Conservation (phyloP, 208 protist species). For the Blastocrithidia nonstop region DNA sequence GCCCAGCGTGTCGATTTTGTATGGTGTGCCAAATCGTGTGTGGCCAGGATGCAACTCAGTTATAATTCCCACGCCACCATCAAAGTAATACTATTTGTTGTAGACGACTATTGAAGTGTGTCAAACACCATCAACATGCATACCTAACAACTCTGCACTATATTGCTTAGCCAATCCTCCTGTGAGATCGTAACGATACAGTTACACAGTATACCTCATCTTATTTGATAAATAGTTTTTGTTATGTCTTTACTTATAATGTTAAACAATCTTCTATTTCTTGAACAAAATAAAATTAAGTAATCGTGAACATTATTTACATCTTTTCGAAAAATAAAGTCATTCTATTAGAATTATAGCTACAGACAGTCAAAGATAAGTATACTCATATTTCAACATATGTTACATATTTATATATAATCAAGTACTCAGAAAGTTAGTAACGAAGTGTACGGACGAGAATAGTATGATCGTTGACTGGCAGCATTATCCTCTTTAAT, state of each 20-base stretch:
- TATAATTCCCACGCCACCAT: slow-evolving; percentile 73
- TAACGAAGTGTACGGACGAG: too few relatives aligned
- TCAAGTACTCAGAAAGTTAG: too few relatives aligned
- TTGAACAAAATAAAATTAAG: not conserved
- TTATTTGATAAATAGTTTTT: not conserved
- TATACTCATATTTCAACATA: too few relatives aligned
- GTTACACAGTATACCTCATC: slow-evolving; percentile 20
- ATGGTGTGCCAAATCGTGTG: slow-evolving; percentile 73
- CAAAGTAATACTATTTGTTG: slow-evolving; percentile 86
- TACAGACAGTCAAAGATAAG: too few relatives aligned
- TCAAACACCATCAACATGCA: slow-evolving; percentile 85
- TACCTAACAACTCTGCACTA: slow-evolving; percentile 62
- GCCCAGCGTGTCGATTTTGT: slow-evolving; percentile 37
- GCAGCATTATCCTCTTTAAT: too few relatives aligned
- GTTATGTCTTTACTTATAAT: slow-evolving; percentile 2
- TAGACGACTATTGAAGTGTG: slow-evolving; percentile 89
- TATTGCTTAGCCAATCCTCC: slow-evolving; percentile 74
- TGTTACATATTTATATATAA: slow-evolving; percentile 1
- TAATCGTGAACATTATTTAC: not conserved
- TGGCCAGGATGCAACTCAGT: slow-evolving; percentile 14
- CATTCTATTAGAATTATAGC: too few relatives aligned
- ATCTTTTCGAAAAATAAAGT: not conserved
- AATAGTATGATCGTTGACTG: too few relatives aligned
- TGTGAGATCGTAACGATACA: slow-evolving; percentile 91
- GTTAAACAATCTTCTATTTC: not conserved